These are phyloP conservation scores for Tetradesmus lagerheimii DNA, from an alignment of 139 green algal species.

Conservation along the genomic window DNA sequence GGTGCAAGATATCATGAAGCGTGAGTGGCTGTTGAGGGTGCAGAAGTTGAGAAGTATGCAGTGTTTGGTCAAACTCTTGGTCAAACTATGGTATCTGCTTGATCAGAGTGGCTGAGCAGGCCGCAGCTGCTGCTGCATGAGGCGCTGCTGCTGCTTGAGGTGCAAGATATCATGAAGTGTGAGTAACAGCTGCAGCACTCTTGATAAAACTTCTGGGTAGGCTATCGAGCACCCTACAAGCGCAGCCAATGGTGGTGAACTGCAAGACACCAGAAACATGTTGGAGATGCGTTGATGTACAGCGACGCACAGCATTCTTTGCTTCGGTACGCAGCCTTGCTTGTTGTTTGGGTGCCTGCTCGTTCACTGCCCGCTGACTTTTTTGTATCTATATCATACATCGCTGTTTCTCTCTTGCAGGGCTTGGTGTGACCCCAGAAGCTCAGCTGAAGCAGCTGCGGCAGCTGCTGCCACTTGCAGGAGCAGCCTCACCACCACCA, in stretches of 20 bases:
- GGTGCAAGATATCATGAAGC: conserved; percentile 21
- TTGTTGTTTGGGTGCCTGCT: no score
- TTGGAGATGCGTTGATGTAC: no score
- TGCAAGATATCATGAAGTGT: conserved; percentile 10
- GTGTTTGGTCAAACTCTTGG: background rate
- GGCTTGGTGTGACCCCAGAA: background rate
- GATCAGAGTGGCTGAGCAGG: conserved; percentile 30
- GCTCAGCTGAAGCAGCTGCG: background rate
- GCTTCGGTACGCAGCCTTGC: no score
- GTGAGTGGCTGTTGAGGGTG: background rate
- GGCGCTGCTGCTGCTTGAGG: conserved; percentile 59
- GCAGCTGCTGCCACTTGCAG: background rate
- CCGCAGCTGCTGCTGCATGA: conserved; percentile 44
- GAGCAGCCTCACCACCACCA: background rate
- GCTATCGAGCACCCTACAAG: no score
- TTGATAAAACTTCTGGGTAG: background rate
- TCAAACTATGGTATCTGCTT: background rate
- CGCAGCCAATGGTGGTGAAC: no score
- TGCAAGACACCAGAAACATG: no score
- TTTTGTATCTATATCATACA: no score
- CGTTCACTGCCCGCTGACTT: no score
- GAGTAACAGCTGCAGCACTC: background rate
- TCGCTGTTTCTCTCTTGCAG: background rate
- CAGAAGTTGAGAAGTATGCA: background rate
- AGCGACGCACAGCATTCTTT: no score